Evolutionary conservation across 495 filamentous ascomycete genomes (phyloP), one percentile per base, ranked within the genome.

Genomic region (Hypoxylon subgilvum): DNA sequence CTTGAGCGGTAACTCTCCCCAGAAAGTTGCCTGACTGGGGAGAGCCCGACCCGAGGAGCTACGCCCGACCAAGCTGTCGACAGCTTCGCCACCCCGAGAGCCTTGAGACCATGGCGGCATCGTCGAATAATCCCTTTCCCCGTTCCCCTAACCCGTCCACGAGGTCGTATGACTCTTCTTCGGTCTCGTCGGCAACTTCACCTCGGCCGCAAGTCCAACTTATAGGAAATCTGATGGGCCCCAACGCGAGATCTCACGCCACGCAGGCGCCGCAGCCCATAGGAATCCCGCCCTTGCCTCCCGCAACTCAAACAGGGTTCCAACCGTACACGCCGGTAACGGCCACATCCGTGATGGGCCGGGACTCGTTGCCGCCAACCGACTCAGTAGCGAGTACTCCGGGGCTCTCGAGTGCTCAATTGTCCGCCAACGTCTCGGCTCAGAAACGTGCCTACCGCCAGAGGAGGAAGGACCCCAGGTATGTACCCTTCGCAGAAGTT

Each of bases 381-480:
- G 79, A 79, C 54, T 81, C 80, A 52, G 71, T 72, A 13, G 71
- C 71, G 49, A 78, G 79, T 55, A 83, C 80, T 5, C 80, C 80
- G 25, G 75, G 76, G 14, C 71, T 72, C 12, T 74, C 76, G n/a
- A 72, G 72, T 48, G 69, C 73, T 9, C 69, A 73, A 39, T 64
- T 79, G 9, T 67, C 73, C 36, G 70, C 74, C 21, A 77, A 72
- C 47, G 70, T 75, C 18, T 74, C 76, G 66, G 84, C 86, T 17
- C 93, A 96, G 75, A 97, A 97, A 71, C 80, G 94, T 66, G 94
- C 93, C 5, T 98, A 97, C 73, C 84, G 94, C 27, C 94, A 98
- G 70, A 78, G 94, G 60, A 82, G 94, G 58, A 98, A 98, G 67
- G 94, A 97, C 68, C 94, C 94, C 12, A 70, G 67, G 67, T 70